phyloP scores from a whole-genome alignment of 106 monocot species.

The Hemerocallis citrina region DNA sequence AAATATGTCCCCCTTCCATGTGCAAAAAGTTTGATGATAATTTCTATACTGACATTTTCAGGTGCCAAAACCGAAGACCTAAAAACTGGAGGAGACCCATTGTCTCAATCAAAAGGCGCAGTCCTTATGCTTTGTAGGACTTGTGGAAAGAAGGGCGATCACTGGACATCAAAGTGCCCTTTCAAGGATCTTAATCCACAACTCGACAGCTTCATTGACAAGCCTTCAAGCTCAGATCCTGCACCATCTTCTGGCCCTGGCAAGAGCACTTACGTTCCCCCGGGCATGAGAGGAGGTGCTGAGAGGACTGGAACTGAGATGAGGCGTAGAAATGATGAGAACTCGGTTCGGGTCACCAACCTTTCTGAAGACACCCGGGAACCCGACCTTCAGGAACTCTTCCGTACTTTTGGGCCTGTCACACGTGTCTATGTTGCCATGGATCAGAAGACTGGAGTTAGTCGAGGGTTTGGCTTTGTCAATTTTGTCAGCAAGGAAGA shows the following conservation, averaged over 20 bases:
- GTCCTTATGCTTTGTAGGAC: constrained; percentile 6
- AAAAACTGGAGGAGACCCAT: constrained; percentile 39
- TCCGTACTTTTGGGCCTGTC: constrained; percentile 70
- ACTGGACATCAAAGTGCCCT: constrained; percentile 10
- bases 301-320: constrained; percentile 29
- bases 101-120: constrained; percentile 4
- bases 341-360: constrained; percentile 78
- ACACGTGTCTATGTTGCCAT: constrained; percentile 72
- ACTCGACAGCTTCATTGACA: background rate
- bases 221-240: background rate
- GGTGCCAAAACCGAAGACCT: constrained; percentile 56
- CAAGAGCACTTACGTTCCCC: background rate
- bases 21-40: no score
- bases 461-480: constrained; percentile 79
- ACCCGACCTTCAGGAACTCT: constrained; percentile 69
- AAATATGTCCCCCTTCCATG: background rate
- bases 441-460: constrained; percentile 71
- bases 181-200: constrained; percentile 2
- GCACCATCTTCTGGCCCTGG: background rate
- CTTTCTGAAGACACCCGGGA: constrained; percentile 84
- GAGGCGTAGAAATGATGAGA: constrained; percentile 80
- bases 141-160: constrained; percentile 12
- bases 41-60: no score
- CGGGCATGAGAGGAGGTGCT: constrained; percentile 18
- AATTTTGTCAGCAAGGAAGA: constrained; percentile 75